Base-by-base conservation (phyloP, 495 filamentous ascomycete genomes). In the Annulohypoxylon maeteangense region DNA sequence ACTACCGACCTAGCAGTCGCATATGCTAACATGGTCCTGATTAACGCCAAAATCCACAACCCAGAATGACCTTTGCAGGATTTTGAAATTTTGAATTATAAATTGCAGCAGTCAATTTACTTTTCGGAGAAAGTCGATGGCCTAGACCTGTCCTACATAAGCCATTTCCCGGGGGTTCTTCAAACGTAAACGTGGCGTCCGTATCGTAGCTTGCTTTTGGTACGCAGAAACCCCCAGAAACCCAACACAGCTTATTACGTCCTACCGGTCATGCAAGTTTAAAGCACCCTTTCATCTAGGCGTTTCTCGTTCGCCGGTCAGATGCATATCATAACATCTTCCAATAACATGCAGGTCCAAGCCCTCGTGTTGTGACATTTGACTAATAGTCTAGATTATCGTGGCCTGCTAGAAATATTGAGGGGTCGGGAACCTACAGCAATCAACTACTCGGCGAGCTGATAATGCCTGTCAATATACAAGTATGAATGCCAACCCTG, bases 161-260 rank as follows among this genome's bases (percentile, higher is more conserved):
- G 59, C 54, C 60, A 45, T 60, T 63, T 44, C 40, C 40, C 27
- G 16, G 8, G 6, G 31, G 58, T 45, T 23, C 29, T 23, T 29
- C 18, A 10, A 48, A 20, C 32, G 53, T 53, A 12, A 62, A 60
- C 31, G 69, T 72, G 69, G 64, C 69, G 69, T 32, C 61, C 54
- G 59, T 68, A 56, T 61, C 48, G 36, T 29, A 45, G 29, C 55
- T 60, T 67, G 50, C 45, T 54, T 59, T 56, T 65, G 55, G 59
- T 51, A 40, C 58, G 36, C 25, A 53, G 42, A 32, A 14, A 1
- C 18, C 42, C 58, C 32, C 25, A 53, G 42, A 32, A 14, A 1
- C 18, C 42, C 32, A 12, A 2, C 18, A 32, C 34, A 8, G 40
- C 51, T 65, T 51, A 55, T 57, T 53, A 70, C 60, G 56, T 70